Evolutionary conservation across 345 rosid genomes (phyloP).

Genomic region (Trapa bicornis): DNA sequence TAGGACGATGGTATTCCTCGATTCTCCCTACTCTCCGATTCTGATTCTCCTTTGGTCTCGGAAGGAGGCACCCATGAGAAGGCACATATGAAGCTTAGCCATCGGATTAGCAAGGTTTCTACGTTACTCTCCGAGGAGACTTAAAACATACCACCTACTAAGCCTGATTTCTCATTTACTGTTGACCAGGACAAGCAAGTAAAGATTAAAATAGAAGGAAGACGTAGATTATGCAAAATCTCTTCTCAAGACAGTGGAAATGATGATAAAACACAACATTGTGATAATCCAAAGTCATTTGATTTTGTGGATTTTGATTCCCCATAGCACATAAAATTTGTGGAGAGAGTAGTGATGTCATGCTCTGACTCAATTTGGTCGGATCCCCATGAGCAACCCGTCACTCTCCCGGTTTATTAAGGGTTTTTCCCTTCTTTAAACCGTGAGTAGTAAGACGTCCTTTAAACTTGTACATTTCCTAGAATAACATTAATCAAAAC

Average conservation of each 20-base stretch:
- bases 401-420: too few relatives aligned
- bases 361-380: too few relatives aligned
- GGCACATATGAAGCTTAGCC: constrained; percentile 1
- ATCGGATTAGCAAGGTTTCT: neutral
- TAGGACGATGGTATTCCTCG: constrained; percentile 14
- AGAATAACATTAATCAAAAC: too few relatives aligned
- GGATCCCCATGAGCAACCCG: too few relatives aligned
- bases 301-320: constrained; percentile 60
- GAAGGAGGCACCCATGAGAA: constrained; percentile 14
- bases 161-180: constrained; percentile 1
- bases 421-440: too few relatives aligned
- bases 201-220: constrained; percentile 43
- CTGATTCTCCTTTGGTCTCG: constrained; percentile 33
- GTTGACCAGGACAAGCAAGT: constrained; percentile 10
- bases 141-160: neutral
- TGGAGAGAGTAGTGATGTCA: constrained; percentile 6
- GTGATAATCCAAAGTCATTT: constrained; percentile 26
- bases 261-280: constrained; percentile 7
- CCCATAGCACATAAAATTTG: constrained; percentile 18
- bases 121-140: neutral
- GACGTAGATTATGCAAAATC: constrained; percentile 45
- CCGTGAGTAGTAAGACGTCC: too few relatives aligned
- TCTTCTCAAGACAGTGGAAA: constrained; percentile 26
- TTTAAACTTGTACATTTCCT: too few relatives aligned
- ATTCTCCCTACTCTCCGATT: constrained; percentile 38